phyloP scores from a whole-genome alignment of 2,329 filamentous ascomycete species.

The Pezicula rhizophila region DNA sequence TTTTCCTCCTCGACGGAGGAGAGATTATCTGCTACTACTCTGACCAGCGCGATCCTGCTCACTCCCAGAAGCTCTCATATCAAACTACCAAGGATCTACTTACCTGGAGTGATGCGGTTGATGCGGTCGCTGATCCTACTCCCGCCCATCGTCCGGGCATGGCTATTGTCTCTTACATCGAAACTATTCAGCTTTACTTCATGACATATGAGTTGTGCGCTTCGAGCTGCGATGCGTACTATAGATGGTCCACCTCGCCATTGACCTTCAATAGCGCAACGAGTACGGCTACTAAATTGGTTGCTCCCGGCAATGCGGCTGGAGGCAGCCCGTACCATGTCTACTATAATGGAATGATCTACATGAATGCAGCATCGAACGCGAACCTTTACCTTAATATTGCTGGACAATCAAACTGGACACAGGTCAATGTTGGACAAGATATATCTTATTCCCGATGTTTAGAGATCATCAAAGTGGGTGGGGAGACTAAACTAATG shows the following conservation, averaged over 20 bases:
- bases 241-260: constrained; percentile 41
- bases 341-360: no score
- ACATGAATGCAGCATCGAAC: no score
- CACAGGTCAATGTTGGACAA: no score
- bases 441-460: no score
- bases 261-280: constrained; percentile 37
- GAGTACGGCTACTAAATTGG: constrained; percentile 34
- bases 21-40: constrained; percentile 61
- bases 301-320: no score
- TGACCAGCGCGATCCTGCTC: constrained; percentile 56
- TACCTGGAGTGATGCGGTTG: constrained; percentile 51
- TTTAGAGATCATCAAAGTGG: no score
- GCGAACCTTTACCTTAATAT: no score
- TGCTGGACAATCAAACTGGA: no score
- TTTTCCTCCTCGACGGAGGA: constrained; percentile 50
- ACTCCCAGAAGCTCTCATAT: constrained; percentile 65
- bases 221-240: no score
- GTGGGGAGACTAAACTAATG: no score
- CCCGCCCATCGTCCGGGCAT: constrained; percentile 61
- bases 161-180: constrained; percentile 50
- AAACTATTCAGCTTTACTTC: constrained; percentile 47
- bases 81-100: constrained; percentile 52
- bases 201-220: constrained; percentile 61
- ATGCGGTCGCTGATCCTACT: constrained; percentile 53
- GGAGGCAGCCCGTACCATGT: no score